These are phyloP conservation scores for barley (Hordeum vulgare) DNA, from an alignment of 176 grass and related monocot species.

Conservation along the genomic window MorexV3_pseudomolecules_assembly NC_058521.1:92078112-92078611, in stretches of 20 bases:
- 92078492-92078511: constrained; percentile 96
- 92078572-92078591: constrained; percentile 74
- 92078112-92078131: neutral
- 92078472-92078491: constrained; percentile 88
- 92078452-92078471: constrained; percentile 93
- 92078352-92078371: constrained; percentile 97
- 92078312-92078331: constrained; percentile 95
- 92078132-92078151: neutral
- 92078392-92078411: constrained; percentile 97
- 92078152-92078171: neutral
- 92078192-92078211: constrained; percentile 98
- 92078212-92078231: constrained; percentile 96
- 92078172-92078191: constrained; percentile 57
- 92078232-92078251: constrained; percentile 83
- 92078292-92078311: constrained; percentile 67
- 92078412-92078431: constrained; percentile 93
- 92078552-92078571: constrained; percentile 62
- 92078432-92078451: constrained; percentile 98
- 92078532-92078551: constrained; percentile 90
- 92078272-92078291: constrained; percentile 83
- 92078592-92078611: constrained; percentile 10
- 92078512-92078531: constrained; percentile 94
- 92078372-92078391: constrained; percentile 96
- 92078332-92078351: constrained; percentile 95
- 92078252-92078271: constrained; percentile 85